Evolutionary conservation across 768 basidiomycete species (phyloP).

Genomic region (Tylopilus plumbeoviolaceoides): DNA sequence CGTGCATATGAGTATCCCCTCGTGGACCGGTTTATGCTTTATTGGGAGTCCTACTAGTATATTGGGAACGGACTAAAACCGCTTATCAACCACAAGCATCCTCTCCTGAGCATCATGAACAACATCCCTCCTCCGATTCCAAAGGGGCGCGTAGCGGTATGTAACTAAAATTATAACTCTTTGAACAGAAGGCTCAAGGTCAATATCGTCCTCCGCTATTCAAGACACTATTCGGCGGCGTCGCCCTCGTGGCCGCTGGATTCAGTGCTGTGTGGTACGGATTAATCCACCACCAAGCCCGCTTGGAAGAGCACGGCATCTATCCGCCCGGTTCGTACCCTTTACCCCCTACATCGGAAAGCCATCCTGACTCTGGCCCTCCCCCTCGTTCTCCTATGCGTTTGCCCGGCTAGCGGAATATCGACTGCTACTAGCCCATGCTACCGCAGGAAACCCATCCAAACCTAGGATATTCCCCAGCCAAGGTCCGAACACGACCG

Average conservation of each 20-base stretch:
- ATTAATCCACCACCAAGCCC: conserved; percentile 16
- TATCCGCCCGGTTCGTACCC: conserved; percentile 18
- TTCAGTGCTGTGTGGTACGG: conserved; percentile 21
- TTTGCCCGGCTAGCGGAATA: conserved; percentile 18
- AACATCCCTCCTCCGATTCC: conserved; percentile 10
- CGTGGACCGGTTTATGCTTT: no score
- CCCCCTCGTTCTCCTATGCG: no score
- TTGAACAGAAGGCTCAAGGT: background rate
- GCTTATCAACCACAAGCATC: no score
- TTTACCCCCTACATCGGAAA: background rate
- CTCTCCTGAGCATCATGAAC: no score
- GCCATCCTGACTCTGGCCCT: background rate
- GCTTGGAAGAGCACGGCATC: conserved; percentile 15
- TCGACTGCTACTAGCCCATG: conserved; percentile 25
- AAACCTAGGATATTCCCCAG: conserved; percentile 11
- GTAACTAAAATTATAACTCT: background rate
- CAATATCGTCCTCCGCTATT: no score
- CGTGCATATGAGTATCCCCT: no score
- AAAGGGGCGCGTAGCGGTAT: conserved; percentile 10
- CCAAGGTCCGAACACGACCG: background rate
- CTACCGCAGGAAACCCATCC: conserved; percentile 10
- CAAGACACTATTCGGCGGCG: conserved; percentile 27
- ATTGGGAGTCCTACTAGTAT: no score
- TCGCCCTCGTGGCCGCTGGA: conserved; percentile 17
- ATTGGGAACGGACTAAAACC: no score